Conservation (phyloP, 2,329 filamentous ascomycete species). For the Fusarium mexicanum region DNA sequence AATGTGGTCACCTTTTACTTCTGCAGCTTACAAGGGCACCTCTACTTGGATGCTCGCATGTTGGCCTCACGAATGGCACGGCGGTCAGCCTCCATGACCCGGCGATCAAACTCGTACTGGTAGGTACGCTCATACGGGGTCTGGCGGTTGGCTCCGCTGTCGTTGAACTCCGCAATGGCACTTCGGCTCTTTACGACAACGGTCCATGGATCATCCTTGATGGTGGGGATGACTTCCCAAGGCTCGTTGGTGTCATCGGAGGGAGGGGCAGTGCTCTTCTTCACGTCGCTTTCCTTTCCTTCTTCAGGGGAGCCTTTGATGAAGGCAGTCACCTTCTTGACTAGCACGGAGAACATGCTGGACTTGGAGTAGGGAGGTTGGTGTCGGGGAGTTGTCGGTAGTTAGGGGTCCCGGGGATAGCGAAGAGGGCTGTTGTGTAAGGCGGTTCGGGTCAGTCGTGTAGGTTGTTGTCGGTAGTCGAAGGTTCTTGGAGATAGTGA, state of each 20-base stretch:
- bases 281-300: no score
- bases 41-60: background rate
- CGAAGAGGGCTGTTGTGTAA: background rate
- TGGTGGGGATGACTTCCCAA: background rate
- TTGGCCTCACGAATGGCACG: rapidly evolving
- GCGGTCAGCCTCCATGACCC: background rate
- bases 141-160: rapidly evolving
- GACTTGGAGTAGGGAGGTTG: background rate
- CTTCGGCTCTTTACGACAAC: background rate
- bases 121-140: rapidly evolving
- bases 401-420: background rate
- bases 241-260: background rate
- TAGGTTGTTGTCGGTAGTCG: no score
- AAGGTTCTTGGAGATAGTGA: no score
- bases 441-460: no score
- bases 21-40: background rate
- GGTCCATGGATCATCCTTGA: background rate
- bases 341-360: background rate
- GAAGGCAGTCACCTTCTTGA: background rate
- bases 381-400: background rate
- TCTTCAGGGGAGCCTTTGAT: background rate
- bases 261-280: no score
- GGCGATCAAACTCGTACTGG: rapidly evolving
- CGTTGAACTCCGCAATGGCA: rapidly evolving
- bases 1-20: background rate